Evolutionary conservation across 2,329 filamentous ascomycete genomes (phyloP).

Genomic region (Sporothrix sp.): DNA sequence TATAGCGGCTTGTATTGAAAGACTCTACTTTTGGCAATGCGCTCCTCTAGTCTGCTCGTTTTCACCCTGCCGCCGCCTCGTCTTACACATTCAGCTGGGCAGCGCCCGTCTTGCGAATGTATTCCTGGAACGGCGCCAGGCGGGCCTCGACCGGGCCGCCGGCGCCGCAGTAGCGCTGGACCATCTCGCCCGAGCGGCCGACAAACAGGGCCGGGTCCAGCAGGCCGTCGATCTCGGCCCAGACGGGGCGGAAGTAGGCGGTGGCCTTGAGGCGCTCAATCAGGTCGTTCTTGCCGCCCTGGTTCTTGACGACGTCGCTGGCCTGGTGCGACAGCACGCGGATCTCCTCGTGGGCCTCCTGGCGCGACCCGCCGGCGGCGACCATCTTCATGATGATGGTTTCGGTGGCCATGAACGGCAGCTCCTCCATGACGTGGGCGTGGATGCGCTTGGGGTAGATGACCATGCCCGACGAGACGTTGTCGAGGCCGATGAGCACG

Average conservation of each 20-base stretch:
- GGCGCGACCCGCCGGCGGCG: slow-evolving; percentile 58
- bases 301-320: slow-evolving; percentile 37
- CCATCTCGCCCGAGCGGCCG: slow-evolving; percentile 36
- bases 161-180: slow-evolving; percentile 25
- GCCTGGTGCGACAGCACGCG: slow-evolving; percentile 74
- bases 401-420: slow-evolving; percentile 52
- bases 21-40: no score
- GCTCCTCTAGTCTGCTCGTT: no score
- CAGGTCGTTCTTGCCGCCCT: slow-evolving; percentile 68
- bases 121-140: slow-evolving; percentile 8
- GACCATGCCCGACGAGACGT: slow-evolving; percentile 56
- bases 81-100: slow-evolving; percentile 13
- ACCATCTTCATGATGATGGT: slow-evolving; percentile 70
- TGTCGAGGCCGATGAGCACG: slow-evolving; percentile 51
- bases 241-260: slow-evolving; percentile 66
- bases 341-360: slow-evolving; percentile 82
- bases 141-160: slow-evolving; percentile 7
- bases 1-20: no score
- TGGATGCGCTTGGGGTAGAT: slow-evolving; percentile 69
- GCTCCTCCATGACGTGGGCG: slow-evolving; percentile 58
- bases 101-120: slow-evolving; percentile 9
- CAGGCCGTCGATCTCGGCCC: slow-evolving; percentile 39
- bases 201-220: slow-evolving; percentile 21
- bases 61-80: no score
- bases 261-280: slow-evolving; percentile 64